A percentile compares a stretch with the other conserved stretches of the same genome.
These are phyloP conservation scores for Mycena crocata DNA, from an alignment of 768 basidiomycete species.

Conservation along the genomic window DNA sequence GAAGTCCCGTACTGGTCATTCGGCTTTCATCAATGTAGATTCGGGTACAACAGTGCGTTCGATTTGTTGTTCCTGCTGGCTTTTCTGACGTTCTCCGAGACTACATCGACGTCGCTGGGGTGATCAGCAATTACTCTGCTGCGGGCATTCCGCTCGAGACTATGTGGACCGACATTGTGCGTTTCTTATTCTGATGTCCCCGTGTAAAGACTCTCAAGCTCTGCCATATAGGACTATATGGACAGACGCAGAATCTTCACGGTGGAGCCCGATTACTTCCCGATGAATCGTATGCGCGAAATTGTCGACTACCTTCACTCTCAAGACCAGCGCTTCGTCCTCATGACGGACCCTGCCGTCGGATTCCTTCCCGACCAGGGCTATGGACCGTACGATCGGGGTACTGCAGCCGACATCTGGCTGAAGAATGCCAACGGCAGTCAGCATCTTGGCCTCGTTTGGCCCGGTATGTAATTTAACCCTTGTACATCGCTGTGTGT, in stretches of 20 bases:
- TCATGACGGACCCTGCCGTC: conserved; percentile 83
- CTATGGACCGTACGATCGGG: conserved; percentile 68
- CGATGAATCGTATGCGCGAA: conserved; percentile 69
- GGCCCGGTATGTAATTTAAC: conserved; percentile 60
- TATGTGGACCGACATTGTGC: conserved; percentile 83
- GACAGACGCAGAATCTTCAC: conserved; percentile 75
- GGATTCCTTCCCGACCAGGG: conserved; percentile 58
- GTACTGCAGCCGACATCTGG: conserved; percentile 65
- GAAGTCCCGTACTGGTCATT: conserved; percentile 83
- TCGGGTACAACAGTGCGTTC: conserved; percentile 66
- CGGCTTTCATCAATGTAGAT: conserved; percentile 80
- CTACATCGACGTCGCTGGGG: conserved; percentile 69
- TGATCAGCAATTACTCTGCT: conserved; percentile 70
- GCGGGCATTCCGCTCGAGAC: conserved; percentile 78
- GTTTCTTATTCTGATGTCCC: neutral
- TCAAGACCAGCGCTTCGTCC: conserved; percentile 67
- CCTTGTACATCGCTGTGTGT: neutral
- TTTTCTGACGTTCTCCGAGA: conserved; percentile 48
- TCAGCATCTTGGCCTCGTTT: conserved; percentile 67
- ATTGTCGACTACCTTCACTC: conserved; percentile 71
- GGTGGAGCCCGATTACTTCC: conserved; percentile 76
- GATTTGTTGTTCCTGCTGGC: neutral
- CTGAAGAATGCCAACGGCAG: conserved; percentile 73
- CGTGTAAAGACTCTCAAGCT: neutral
- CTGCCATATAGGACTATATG: conserved; percentile 68